Evolutionary conservation across 805 yeast species (phyloP).

Genomic region (Cyberlindnera mycetangii): DNA sequence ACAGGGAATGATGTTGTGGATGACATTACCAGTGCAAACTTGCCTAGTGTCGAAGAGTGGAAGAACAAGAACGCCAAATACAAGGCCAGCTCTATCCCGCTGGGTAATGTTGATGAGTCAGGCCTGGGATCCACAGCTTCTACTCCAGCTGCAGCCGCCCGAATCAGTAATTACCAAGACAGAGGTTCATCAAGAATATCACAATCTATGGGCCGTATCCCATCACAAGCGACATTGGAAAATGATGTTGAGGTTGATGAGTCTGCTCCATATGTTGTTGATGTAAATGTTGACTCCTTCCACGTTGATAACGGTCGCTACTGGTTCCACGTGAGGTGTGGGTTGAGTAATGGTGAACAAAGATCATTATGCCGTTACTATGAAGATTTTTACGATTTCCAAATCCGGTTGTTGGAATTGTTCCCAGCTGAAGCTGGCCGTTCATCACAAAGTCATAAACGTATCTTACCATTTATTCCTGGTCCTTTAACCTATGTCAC

Average conservation of each 20-base stretch:
- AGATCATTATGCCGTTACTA: slow-evolving; percentile 83
- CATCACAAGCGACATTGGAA: slow-evolving; percentile 7
- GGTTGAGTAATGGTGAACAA: slow-evolving; percentile 61
- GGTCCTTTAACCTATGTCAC: slow-evolving; percentile 93
- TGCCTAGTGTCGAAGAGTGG: slow-evolving; percentile 97
- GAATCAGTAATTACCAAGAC: slow-evolving; percentile 7
- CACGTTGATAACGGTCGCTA: slow-evolving; percentile 81
- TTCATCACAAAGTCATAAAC: slow-evolving; percentile 59
- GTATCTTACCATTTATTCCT: slow-evolving; percentile 91
- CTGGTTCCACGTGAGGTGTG: slow-evolving; percentile 77
- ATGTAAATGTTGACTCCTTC: slow-evolving; percentile 75
- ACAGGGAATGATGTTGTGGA: slow-evolving; percentile 51
- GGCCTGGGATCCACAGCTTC: slow-evolving; percentile 5
- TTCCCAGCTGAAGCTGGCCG: slow-evolving; percentile 94
- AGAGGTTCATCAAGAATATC: slow-evolving; percentile 5
- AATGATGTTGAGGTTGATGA: slow-evolving; percentile 16
- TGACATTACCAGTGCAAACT: slow-evolving; percentile 60
- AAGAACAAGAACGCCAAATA: slow-evolving; percentile 85
- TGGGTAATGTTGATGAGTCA: slow-evolving; percentile 51
- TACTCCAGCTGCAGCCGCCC: slow-evolving; percentile 5
- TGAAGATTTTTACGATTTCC: slow-evolving; percentile 95
- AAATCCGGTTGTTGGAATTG: slow-evolving; percentile 72
- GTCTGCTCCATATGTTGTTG: slow-evolving; percentile 24
- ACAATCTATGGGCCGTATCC: slow-evolving; percentile 9
- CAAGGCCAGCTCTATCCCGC: slow-evolving; percentile 82